Percentiles rank a stretch among this genome's conserved stretches.
Evolutionary conservation across 176 grass and related monocot species (phyloP).

Genomic region (bread wheat (Triticum aestivum)): DNA sequence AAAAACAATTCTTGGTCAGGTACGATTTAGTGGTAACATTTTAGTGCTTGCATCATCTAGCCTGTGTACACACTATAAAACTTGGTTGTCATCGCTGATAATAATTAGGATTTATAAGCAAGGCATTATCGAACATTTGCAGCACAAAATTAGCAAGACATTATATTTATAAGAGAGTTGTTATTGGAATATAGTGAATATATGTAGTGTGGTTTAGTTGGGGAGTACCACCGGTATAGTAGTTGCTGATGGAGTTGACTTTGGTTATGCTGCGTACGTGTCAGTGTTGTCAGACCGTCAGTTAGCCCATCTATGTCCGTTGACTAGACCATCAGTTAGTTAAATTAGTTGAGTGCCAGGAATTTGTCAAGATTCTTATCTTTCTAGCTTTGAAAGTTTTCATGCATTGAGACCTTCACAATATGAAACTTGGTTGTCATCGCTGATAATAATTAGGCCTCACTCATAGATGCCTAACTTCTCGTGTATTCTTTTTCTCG

Average conservation of each 20-base stretch:
- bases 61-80: too few species aligned
- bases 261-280: not conserved
- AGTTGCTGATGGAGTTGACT: not conserved
- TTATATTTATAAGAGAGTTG: not conserved
- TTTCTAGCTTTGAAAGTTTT: not conserved
- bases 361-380: not conserved
- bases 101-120: too few species aligned
- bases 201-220: not conserved
- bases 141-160: not conserved
- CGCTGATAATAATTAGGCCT: too few species aligned
- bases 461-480: too few species aligned
- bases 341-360: not conserved
- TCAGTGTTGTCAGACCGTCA: not conserved
- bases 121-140: not conserved
- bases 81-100: too few species aligned
- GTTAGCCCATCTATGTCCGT: constrained; percentile 24
- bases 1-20: not conserved
- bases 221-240: not conserved
- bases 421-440: not conserved
- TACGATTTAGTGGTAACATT: not conserved
- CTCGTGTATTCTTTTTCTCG: too few species aligned
- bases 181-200: not conserved
- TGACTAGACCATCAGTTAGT: constrained; percentile 16
- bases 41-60: too few species aligned
- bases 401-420: constrained; percentile 2